Evolutionary conservation across 176 grass and related monocot species (phyloP).

Genomic region (Musa troglodytarum): DNA sequence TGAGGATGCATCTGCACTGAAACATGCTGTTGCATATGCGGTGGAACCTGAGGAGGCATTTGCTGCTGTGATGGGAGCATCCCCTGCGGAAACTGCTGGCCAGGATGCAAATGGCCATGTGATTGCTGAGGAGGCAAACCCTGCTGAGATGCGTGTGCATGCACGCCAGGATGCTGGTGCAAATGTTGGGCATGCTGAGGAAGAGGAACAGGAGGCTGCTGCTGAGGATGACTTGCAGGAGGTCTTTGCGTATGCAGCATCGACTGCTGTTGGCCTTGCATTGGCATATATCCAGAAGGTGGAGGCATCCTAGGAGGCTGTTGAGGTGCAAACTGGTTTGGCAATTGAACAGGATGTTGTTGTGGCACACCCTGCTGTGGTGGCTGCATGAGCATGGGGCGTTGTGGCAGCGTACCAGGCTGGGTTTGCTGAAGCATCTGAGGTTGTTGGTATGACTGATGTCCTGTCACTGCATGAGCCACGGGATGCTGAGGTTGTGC

Average conservation of each 20-base stretch:
- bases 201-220: conserved; percentile 41
- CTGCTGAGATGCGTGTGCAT: conserved; percentile 36
- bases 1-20: conserved; percentile 5
- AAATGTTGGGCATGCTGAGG: conserved; percentile 33
- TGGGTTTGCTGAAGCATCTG: conserved; percentile 25
- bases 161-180: conserved; percentile 34
- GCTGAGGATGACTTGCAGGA: conserved; percentile 24
- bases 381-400: conserved; percentile 21
- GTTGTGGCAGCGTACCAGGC: conserved; percentile 35
- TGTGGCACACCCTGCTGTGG: conserved; percentile 31
- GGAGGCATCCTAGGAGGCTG: conserved; percentile 31
- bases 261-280: conserved; percentile 40
- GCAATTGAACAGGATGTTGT: conserved; percentile 11
- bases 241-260: conserved; percentile 34
- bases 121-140: conserved; percentile 29
- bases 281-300: conserved; percentile 30
- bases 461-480: conserved; percentile 26
- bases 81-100: conserved; percentile 46
- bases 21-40: conserved; percentile 25
- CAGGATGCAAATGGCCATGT: conserved; percentile 31
- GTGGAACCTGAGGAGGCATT: conserved; percentile 31
- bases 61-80: conserved; percentile 35
- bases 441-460: conserved; percentile 46
- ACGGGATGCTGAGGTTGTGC: conserved; percentile 43
- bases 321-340: conserved; percentile 29